Percentiles rank a stretch among this genome's conserved stretches.
phyloP scores from a whole-genome alignment of 257 asterid species.

The Nicotiana tomentosiformis region DNA sequence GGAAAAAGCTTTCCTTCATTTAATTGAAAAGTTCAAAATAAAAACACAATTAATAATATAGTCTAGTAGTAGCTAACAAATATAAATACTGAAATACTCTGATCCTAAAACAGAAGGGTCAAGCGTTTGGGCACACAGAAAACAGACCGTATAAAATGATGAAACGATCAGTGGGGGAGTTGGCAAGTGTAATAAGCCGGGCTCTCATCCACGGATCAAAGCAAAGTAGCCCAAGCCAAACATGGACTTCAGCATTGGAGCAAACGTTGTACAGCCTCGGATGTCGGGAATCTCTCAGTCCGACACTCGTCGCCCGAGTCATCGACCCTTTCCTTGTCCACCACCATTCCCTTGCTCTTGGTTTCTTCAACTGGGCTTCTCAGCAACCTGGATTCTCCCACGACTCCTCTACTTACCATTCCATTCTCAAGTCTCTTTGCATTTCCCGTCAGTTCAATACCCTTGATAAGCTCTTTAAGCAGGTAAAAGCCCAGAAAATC shows the following conservation, averaged over 20 bases:
- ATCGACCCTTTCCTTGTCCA: conserved; percentile 81
- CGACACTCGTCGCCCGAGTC: conserved; percentile 62
- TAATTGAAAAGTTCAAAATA: too few species aligned
- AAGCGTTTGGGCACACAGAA: background rate
- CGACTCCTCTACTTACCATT: conserved; percentile 53
- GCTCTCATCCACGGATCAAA: conserved; percentile 48
- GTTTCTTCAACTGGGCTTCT: conserved; percentile 96
- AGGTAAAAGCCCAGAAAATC: conserved; percentile 40
- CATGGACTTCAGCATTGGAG: conserved; percentile 74
- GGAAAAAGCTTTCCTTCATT: background rate
- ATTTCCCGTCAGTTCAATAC: conserved; percentile 56
- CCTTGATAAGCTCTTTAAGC: conserved; percentile 53
- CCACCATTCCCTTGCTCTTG: conserved; percentile 70
- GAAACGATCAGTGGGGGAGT: conserved; percentile 40
- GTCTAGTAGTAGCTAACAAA: background rate
- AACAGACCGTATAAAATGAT: conserved; percentile 10
- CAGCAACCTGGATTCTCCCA: conserved; percentile 88
- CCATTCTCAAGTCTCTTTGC: conserved; percentile 71
- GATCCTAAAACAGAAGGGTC: background rate
- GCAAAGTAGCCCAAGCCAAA: conserved; percentile 24
- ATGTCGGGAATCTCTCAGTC: conserved; percentile 62
- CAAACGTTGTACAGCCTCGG: conserved; percentile 64
- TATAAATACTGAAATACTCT: too few species aligned
- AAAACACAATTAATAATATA: too few species aligned
- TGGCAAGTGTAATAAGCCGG: conserved; percentile 55